Evolutionary conservation across 2,329 filamentous ascomycete genomes (phyloP), one percentile per base, ranked within the genome.

Genomic region (Fusarium solani-melongenae): DNA sequence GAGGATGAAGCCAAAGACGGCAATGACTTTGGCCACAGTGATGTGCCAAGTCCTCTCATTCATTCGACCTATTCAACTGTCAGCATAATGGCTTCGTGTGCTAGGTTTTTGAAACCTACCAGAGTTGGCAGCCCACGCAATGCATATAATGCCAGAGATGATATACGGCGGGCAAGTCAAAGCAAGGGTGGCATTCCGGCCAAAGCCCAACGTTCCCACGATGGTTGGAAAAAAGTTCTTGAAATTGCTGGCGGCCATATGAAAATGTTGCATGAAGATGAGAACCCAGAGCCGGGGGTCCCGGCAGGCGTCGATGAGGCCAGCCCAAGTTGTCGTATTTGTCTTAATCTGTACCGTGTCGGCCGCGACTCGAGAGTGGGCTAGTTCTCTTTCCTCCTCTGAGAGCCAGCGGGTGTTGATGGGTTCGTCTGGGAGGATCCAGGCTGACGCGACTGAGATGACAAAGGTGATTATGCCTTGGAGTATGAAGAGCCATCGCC

Each of bases 401-500:
- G 82, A 81, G 12, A 88, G 78, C 31, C 77, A 79, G 6, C 81
- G 79, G 1, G 84, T 79, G 4, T 86, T 86, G 41, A 84, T 84
- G 0, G 78, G 86, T 81, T 33, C 85, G 29, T 78, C 77, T 10
- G 78, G 78, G 1, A 80, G 71, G 39, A 78, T 61, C 57, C 77
- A 79, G 75, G 15, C 76, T 70, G 4, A 65, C 39, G 9, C 8
- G 12, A 79, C 24, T 5, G 75, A 74, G 10, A 77, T 57, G 8
- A 75, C 59, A 20, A 78, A 73, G 11, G 77, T 77, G 20, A 79
- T 84, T 2, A 85, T 83, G 14, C 91, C 91, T 78, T 93, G 90
- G 17, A 92, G 88, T 49, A 93, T 91, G 80, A 92, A 93, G 0
- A 92, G 84, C 72, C 80, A 81, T 33, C 75, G 74, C 79, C 79